These are phyloP conservation scores for Azolla pinnata DNA, from an alignment of 75 land plant genomes.

Conservation along the genomic window DNA sequence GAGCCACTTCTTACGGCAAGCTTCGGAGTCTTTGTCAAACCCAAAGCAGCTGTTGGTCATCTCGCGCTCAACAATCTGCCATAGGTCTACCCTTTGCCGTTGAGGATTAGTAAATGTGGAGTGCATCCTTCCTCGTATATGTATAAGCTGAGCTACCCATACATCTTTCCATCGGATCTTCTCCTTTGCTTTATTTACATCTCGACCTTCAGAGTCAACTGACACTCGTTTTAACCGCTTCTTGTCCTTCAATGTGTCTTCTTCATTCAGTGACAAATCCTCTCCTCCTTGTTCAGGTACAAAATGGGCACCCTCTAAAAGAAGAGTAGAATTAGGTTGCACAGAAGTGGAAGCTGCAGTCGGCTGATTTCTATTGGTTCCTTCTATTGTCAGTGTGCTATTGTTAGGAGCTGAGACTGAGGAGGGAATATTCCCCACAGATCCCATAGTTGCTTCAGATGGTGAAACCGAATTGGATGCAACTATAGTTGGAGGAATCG, in stretches of 20 bases:
- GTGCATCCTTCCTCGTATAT: background rate
- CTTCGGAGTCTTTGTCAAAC: constrained; percentile 7
- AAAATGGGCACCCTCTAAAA: too few species aligned
- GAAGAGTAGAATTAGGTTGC: too few species aligned
- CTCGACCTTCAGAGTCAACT: background rate
- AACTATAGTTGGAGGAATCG: too few species aligned
- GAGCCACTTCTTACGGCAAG: constrained; percentile 9
- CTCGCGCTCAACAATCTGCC: background rate
- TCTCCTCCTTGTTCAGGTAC: too few species aligned
- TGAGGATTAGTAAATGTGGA: background rate
- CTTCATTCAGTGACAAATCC: too few species aligned
- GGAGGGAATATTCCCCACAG: too few species aligned
- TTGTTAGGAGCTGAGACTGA: too few species aligned
- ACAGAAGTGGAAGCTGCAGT: too few species aligned
- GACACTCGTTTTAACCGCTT: background rate
- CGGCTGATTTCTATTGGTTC: too few species aligned
- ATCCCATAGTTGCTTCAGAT: too few species aligned
- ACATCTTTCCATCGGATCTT: background rate
- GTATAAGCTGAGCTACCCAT: constrained; percentile 1
- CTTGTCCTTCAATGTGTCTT: background rate
- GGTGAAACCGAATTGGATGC: too few species aligned
- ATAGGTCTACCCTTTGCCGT: background rate
- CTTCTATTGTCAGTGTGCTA: too few species aligned
- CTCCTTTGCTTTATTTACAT: background rate
- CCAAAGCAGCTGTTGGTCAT: background rate